Evolutionary conservation across 192 early-diverging fungal species (phyloP).

Genomic region (Dissophora ornata): DNA sequence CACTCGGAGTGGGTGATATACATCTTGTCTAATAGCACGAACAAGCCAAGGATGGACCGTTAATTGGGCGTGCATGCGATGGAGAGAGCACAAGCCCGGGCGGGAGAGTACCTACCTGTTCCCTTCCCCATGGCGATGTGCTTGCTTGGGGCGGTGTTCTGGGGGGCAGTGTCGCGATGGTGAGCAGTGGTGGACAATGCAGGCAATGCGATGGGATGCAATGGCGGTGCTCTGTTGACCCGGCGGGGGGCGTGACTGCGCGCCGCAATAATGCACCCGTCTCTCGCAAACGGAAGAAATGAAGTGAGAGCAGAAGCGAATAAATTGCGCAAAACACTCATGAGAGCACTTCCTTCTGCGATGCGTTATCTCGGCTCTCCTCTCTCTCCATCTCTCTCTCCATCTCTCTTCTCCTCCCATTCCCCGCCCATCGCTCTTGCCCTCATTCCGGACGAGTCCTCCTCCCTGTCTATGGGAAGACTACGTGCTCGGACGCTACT

Average conservation of each 20-base stretch:
- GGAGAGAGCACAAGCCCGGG: background rate
- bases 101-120: constrained; percentile 22
- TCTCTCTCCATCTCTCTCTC: constrained; percentile 9
- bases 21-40: constrained; percentile 87
- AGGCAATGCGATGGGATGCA: no score
- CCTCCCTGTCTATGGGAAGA: background rate
- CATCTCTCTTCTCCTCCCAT: background rate
- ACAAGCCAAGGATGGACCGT: background rate
- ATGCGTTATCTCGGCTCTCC: background rate
- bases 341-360: no score
- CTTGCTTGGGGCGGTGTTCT: background rate
- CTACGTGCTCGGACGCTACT: no score
- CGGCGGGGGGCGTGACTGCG: no score
- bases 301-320: no score
- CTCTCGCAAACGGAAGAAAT: no score
- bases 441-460: no score
- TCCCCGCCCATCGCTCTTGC: background rate
- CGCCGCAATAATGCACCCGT: no score
- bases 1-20: constrained; percentile 90
- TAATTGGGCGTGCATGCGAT: background rate
- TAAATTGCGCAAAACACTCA: background rate
- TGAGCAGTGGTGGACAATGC: no score
- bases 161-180: no score
- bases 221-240: no score
- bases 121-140: constrained; percentile 44